Evolutionary conservation across 2,329 filamentous ascomycete species (phyloP), one percentile per base, ranked within the genome.

Genomic region (Penicillium sp.): DNA sequence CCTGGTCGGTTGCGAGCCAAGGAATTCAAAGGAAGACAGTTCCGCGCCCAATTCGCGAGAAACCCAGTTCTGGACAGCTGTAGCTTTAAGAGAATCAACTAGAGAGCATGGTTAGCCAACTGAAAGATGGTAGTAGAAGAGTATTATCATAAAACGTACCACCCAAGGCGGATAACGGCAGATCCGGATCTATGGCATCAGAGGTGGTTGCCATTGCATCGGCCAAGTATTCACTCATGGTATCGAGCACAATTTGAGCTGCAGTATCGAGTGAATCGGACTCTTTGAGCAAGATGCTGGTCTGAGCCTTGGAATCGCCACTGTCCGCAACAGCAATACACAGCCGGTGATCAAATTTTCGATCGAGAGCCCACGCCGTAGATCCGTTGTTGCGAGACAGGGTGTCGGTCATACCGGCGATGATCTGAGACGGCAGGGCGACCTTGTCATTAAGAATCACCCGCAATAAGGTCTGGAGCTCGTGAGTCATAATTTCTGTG

Each of bases 1-100:
- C 42, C 57, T 64, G n/a, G 60, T 52, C 0, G 61, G 57, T 46
- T 60, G 60, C 0, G 61, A 62, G 8, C 61, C 61, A 6, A 64
- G 49, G 49, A 64, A 64, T 14, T 64, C 60, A 36, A 63, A 63
- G 6, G 61, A 60, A n/a, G 60, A 57, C 11, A 64, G 23, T 27
- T 64, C 61, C 2, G 61, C 59, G 2, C 61, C 59, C 35, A 64
- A 30, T 36, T 64, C 60, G 0, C 60, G 60, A 7, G 50, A 55
- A 13, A 64, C 61, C 60, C 61, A 64, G 36, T 61, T 61, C 41
- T 64, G 61, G 3, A 64, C 61, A 7, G 58, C 59, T 6, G 60
- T 60, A 5, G 60, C 60, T 43, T 62, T 62, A 7, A 64, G 58
- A 7, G 61, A 64, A 51, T 62, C 61, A 19, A 64, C 61, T 61